These are phyloP conservation scores for Alternaria hordeiaustralica DNA, from an alignment of 2,329 filamentous ascomycete genomes.

Conservation along the genomic window DNA sequence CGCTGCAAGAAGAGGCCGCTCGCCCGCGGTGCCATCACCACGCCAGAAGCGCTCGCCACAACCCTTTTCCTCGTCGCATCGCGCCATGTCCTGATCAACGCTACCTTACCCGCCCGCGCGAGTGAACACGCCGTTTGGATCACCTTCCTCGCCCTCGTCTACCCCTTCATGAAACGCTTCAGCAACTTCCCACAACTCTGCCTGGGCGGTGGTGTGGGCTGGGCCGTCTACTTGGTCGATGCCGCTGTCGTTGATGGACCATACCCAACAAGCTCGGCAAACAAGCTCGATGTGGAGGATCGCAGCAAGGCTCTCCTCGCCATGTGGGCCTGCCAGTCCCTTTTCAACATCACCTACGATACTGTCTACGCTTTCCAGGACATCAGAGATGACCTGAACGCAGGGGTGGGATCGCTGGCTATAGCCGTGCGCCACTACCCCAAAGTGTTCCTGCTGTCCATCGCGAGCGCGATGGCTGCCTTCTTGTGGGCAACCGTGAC, in stretches of 20 bases:
- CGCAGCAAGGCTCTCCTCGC: conserved; percentile 6
- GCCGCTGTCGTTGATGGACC: conserved; percentile 2
- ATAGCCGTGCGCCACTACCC: conserved; percentile 14
- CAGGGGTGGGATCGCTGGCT: conserved; percentile 36
- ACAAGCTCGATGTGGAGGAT: not conserved
- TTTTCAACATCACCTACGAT: conserved; percentile 35
- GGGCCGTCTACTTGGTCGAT: conserved; percentile 10
- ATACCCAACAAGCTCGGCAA: not conserved
- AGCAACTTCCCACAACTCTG: conserved; percentile 62
- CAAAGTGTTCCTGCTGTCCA: conserved; percentile 3
- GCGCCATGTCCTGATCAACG: not conserved
- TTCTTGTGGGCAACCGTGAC: conserved; percentile 6
- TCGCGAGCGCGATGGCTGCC: conserved; percentile 6
- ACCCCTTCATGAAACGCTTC: conserved; percentile 60
- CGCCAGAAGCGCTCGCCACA: conserved; percentile 25
- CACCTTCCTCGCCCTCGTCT: conserved; percentile 54
- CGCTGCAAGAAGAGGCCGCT: conserved; percentile 17
- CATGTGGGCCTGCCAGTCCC: not conserved
- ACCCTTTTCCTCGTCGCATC: conserved; percentile 1
- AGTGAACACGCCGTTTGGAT: conserved; percentile 50
- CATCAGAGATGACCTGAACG: conserved; percentile 44
- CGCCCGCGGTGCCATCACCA: conserved; percentile 59
- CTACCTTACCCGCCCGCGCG: not conserved
- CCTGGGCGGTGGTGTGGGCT: conserved; percentile 49
- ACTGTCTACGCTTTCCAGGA: conserved; percentile 50